phyloP scores from a whole-genome alignment of 2,329 filamentous ascomycete genomes.

The Aspergillus thermomutatus region DNA sequence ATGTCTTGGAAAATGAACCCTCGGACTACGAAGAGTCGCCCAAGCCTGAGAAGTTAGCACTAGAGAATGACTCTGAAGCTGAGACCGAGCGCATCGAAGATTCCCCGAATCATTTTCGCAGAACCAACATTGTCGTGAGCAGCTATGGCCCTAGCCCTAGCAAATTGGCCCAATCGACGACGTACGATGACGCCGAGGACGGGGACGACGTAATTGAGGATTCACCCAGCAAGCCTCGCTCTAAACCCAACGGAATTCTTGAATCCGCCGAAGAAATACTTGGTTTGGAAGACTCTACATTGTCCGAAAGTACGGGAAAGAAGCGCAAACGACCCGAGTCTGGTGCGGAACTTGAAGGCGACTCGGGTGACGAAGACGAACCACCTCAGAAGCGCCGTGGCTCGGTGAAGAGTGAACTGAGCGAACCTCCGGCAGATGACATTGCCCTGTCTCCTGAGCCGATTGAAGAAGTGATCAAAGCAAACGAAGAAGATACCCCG shows the following conservation, averaged over 20 bases:
- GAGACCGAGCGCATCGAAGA: conserved; percentile 91
- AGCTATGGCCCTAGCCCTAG: conserved; percentile 67
- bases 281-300: conserved; percentile 24
- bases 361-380: conserved; percentile 38
- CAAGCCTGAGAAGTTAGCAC: conserved; percentile 53
- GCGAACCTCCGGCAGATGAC: conserved; percentile 34
- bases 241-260: conserved; percentile 30
- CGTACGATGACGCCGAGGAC: conserved; percentile 46
- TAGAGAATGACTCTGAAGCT: conserved; percentile 74
- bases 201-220: conserved; percentile 48
- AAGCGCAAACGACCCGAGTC: conserved; percentile 41
- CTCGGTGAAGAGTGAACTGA: conserved; percentile 37
- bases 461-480: conserved; percentile 30
- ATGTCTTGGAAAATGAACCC: conserved; percentile 66
- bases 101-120: conserved; percentile 69
- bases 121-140: conserved; percentile 60
- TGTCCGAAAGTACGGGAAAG: conserved; percentile 33
- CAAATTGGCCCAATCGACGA: conserved; percentile 65
- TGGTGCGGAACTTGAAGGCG: conserved; percentile 34
- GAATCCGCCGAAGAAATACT: conserved; percentile 19
- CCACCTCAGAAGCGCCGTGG: conserved; percentile 40
- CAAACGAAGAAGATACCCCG: conserved; percentile 28
- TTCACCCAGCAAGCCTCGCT: conserved; percentile 39
- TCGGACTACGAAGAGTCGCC: conserved; percentile 49
- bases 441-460: conserved; percentile 33